Percentiles rank a stretch among this genome's conserved stretches.
Evolutionary conservation across 2,329 filamentous ascomycete genomes (phyloP).

Genomic region (Trichoderma atroviride): DNA sequence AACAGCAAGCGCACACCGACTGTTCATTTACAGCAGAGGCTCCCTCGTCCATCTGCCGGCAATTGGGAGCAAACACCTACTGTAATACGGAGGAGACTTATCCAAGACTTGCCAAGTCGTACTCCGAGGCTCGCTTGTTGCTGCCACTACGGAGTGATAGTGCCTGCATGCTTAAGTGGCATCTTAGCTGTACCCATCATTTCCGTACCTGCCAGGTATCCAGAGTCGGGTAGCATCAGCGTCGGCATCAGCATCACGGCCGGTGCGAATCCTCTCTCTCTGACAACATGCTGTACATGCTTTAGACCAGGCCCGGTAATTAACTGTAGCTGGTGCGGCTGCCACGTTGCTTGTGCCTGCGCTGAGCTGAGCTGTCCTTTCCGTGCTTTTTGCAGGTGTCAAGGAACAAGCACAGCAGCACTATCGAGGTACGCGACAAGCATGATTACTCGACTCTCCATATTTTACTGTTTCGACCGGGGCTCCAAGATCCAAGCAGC

Average conservation of each 20-base stretch:
- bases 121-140: background rate
- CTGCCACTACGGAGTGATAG: background rate
- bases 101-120: background rate
- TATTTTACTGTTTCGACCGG: conserved; percentile 15
- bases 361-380: background rate
- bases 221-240: background rate
- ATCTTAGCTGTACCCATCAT: background rate
- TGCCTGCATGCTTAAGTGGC: background rate
- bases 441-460: conserved; percentile 12
- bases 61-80: background rate
- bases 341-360: conserved; percentile 3
- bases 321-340: background rate
- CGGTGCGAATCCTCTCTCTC: background rate
- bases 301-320: background rate
- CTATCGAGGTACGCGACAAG: background rate
- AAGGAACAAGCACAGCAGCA: background rate
- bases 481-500: background rate
- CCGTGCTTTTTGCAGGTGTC: background rate
- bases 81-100: background rate
- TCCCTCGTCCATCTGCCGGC: background rate
- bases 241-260: background rate
- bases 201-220: background rate
- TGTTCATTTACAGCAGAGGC: background rate
- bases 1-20: background rate
- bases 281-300: too few relatives aligned